Evolutionary conservation across 257 asterid genomes (phyloP), one percentile per base, ranked within the genome.

Genomic region (Solanum microdontum): DNA sequence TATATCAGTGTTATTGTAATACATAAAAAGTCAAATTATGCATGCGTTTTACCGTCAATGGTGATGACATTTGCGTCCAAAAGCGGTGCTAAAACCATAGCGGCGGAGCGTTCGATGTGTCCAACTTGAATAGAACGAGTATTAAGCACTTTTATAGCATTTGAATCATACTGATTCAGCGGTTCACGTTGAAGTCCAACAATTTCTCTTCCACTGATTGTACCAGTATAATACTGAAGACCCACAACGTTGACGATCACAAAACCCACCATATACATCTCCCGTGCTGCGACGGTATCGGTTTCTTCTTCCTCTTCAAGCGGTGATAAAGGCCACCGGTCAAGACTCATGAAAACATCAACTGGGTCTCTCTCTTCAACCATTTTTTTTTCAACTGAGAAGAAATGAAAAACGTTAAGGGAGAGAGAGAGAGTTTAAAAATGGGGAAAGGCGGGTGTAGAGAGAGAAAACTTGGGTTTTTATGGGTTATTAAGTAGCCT

Each of bases 131-230:
- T 84, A 9, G 91, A 87, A 89, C 93, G 30, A 69, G 90, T 90
- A 89, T 96, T 95, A 58, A 96, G 87, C 62, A 95, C 99, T 86
- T 87, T 91, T 30, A 96, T 96, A 14, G 99, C 98, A 87, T 94
- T 91, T 1, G 11, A 86, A 51, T 96, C 98, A 73, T 88, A 68
- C 2, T 92, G 92, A 60, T 96, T 94, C 73, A 91, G 79, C 13
- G 93, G 95, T 7, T 95, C 96, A 33, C 98, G 95, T 55, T 93
- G 93, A 80, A 96, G 89, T n/a, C 94, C 95, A 80, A 96, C 97
- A 77, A 93, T 66, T 83, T 96, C 98, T 1, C 96, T 91, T 85
- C 96, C 97, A 80, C 88, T 91, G 83, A 95, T 91, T 1, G 90
- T 91, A 0, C 97, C 98, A 15, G 80, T 73, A 89, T 96, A 73